Evolutionary conservation across 2,329 filamentous ascomycete species (phyloP), one percentile per base, ranked within the genome.

Genomic region (Camptophora hylomeconis): DNA sequence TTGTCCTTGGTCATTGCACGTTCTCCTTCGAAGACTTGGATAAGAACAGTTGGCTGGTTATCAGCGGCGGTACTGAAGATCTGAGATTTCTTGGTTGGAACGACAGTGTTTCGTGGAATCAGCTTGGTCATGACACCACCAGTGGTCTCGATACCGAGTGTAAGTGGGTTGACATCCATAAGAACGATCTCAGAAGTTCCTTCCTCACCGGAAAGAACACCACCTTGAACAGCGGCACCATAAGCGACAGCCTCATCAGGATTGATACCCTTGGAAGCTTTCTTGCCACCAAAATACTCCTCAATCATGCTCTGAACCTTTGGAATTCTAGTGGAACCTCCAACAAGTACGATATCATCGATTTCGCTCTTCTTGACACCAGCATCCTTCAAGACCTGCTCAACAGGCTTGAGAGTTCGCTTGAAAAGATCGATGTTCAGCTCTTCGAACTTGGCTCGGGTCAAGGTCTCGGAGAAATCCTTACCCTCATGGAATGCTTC

Each of bases 401-500:
- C 84, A 45, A 95, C 89, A 34, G 89, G 87, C 75, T 94, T 93
- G 45, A 95, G 74, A 35, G 89, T 95, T 74, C 89, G 92, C 78
- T 93, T 93, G 79, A 95, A 95, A 39, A 95, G 77, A 52, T 95
- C 87, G 48, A 86, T 86, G 80, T 95, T 95, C 50, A 95, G 74
- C 65, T 95, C 87, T 67, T 98, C 89, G 52, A 98, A 95, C 73
- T 95, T 95, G 70, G 89, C 89, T 49, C 87, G 82, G 58, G 87
- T 94, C 30, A 98, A 74, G 40, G 84, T 94, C 75, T 95, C 87
- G 26, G 86, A 94, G 71, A 95, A 93, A 61, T 95, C 89, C 46
- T 92, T 78, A 67, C 89, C 89, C 48, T 92, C 75, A 65, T 82
- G 80, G 80, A 98, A 92, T 46, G 82, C 78, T 62, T 98, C 89